A percentile compares a stretch with the other conserved stretches of the same genome.
phyloP scores from a whole-genome alignment of 2,329 filamentous ascomycete genomes.

The Cyclaneusma minus region DNA sequence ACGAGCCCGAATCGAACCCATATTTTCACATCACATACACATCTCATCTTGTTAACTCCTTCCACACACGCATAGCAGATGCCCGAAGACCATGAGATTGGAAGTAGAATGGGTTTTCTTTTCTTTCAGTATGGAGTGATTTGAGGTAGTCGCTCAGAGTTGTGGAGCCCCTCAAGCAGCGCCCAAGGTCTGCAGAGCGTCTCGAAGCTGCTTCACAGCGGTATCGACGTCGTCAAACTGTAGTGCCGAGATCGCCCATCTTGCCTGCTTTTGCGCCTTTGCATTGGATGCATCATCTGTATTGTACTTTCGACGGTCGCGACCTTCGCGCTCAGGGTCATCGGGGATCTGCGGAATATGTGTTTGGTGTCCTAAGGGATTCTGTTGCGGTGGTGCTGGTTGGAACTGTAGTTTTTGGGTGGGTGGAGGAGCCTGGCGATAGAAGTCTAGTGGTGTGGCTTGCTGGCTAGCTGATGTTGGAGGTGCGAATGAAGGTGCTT shows the following conservation, averaged over 20 bases:
- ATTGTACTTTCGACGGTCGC: constrained; percentile 25
- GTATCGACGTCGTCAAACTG: constrained; percentile 94
- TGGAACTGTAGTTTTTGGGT: constrained; percentile 5
- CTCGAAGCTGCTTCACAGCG: constrained; percentile 68
- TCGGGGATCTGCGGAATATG: constrained; percentile 3
- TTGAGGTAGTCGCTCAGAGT: too few species aligned
- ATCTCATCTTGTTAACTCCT: too few species aligned
- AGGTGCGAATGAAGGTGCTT: constrained; percentile 15
- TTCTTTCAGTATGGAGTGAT: too few species aligned
- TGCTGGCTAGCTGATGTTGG: constrained; percentile 15
- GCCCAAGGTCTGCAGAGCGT: constrained; percentile 39
- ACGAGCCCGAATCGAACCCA: too few species aligned
- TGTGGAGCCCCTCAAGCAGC: constrained; percentile 6
- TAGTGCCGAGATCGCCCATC: constrained; percentile 89
- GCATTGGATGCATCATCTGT: constrained; percentile 56
- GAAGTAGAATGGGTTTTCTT: too few species aligned
- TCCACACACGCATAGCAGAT: too few species aligned
- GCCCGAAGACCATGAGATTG: too few species aligned
- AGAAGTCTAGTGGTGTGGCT: constrained; percentile 20
- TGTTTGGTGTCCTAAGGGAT: constrained; percentile 7
- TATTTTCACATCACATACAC: too few species aligned
- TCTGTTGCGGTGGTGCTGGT: constrained; percentile 10
- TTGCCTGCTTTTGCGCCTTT: constrained; percentile 85
- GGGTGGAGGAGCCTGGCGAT: constrained; percentile 16
- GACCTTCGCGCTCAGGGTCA: constrained; percentile 2